phyloP scores from a whole-genome alignment of 441 rosid species.

The Pelargonium australe region DNA sequence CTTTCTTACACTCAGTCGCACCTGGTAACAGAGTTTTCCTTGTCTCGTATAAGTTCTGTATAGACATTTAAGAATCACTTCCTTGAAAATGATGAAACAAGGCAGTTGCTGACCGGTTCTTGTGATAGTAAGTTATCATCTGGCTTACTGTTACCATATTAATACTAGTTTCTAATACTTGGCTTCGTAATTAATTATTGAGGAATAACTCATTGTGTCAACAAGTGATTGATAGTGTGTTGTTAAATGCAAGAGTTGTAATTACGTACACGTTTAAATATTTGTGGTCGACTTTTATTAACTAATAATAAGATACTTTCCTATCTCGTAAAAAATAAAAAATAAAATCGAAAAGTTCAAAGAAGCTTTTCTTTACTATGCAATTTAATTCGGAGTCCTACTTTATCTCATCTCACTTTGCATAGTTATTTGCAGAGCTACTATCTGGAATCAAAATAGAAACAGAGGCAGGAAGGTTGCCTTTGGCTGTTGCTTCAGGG shows the following conservation, averaged over 20 bases:
- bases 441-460: conserved; percentile 67
- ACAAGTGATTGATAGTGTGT: not conserved
- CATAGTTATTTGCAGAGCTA: conserved; percentile 52
- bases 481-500: conserved; percentile 61
- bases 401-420: conserved; percentile 17
- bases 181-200: not conserved
- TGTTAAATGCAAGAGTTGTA: not conserved
- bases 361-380: conserved; percentile 4
- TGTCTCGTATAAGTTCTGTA: not conserved
- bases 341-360: not conserved
- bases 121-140: not conserved
- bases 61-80: not conserved
- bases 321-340: no score
- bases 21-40: not conserved
- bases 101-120: not conserved
- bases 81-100: not conserved
- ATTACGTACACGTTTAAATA: no score
- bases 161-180: not conserved
- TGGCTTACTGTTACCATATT: not conserved
- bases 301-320: no score
- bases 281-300: not conserved
- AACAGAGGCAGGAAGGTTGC: conserved; percentile 66
- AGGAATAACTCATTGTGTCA: not conserved
- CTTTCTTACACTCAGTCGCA: not conserved
- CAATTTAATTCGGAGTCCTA: conserved; percentile 6